phyloP scores from a whole-genome alignment of 257 asterid species.

The Phtheirospermum japonicum region DNA sequence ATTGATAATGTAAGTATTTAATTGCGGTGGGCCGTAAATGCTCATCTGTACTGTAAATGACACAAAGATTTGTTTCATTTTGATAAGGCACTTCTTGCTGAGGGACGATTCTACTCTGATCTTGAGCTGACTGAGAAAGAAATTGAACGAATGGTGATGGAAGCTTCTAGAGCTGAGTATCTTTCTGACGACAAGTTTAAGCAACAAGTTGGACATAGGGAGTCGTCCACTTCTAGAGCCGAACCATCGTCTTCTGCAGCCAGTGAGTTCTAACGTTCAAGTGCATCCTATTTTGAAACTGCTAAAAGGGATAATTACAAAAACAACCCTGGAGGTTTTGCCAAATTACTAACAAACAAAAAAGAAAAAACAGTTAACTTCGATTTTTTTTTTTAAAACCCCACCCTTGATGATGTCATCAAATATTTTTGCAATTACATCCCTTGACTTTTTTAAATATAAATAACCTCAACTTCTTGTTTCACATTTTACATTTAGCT shows the following conservation, averaged over 20 bases:
- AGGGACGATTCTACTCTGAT: conserved; percentile 95
- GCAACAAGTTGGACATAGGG: conserved; percentile 59
- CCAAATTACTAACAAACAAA: too few species aligned
- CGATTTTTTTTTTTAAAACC: too few species aligned
- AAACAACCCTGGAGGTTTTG: background rate
- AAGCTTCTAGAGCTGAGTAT: conserved; percentile 94
- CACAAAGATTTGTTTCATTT: conserved; percentile 17
- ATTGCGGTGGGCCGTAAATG: background rate
- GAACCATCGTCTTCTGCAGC: conserved; percentile 99
- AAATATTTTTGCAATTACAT: too few species aligned
- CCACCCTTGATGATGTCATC: too few species aligned
- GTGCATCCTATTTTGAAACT: conserved; percentile 7
- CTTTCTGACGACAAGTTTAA: conserved; percentile 61
- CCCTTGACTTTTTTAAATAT: too few species aligned
- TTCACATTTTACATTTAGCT: too few species aligned
- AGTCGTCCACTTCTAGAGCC: conserved; percentile 82
- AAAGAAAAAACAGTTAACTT: too few species aligned
- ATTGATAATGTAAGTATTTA: conserved; percentile 67
- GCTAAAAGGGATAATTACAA: background rate
- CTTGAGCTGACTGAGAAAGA: conserved; percentile 97
- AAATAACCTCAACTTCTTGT: too few species aligned
- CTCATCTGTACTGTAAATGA: conserved; percentile 10
- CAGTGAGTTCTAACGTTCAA: conserved; percentile 47
- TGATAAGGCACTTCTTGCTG: conserved; percentile 91
- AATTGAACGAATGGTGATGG: conserved; percentile 97